Evolutionary conservation across 176 grass and related monocot genomes (phyloP), one percentile per base, ranked within the genome.

Genomic region (Cenchrus purpureus): DNA sequence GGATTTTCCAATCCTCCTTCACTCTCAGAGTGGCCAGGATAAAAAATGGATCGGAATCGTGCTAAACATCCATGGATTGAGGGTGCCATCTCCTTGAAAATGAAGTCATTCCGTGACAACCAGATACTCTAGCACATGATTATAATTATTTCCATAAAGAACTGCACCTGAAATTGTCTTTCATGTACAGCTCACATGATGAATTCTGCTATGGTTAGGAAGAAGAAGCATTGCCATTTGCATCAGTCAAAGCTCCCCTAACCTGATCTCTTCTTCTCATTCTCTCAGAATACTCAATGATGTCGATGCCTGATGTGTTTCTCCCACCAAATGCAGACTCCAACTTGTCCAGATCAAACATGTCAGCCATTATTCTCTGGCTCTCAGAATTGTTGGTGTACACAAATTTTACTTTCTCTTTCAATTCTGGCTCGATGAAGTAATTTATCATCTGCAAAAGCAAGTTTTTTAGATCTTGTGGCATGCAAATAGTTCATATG

Each of bases 341-440:
- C 10, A 90, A 50, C 60, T 90, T 83, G 52, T 83, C 74, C 1
- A 79, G 45, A 50, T 90, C 84, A 53, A 90, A 90, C 29, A 87
- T 85, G 7, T 90, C 74, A 6, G 67, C 64, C 74, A 90, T 79
- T 43, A 86, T 74, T 80, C 56, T 90, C 40, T 74, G 74, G 79
- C 88, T 90, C 4, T 86, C 79, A 13, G 57, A 37, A 46, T 79
- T 73, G 28, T 87, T 76, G 5, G 15, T 68, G 58, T 87, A 79
- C 14, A 86, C 84, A 87, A 90, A 90, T 74, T 68, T 86, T 43
- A 86, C 83, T 61, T 86, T 86, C 13, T 90, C 81, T 15, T 73
- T 78, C 62, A 85, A 73, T 28, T 52, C 51, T 17, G 76, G 72
- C 56, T 90, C 84, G 13, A 86, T 19, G 63, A 90, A 86, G 5